Conservation (phyloP, 1,139 yeast species). For the Yamadazyma spencermartinsiae region DNA sequence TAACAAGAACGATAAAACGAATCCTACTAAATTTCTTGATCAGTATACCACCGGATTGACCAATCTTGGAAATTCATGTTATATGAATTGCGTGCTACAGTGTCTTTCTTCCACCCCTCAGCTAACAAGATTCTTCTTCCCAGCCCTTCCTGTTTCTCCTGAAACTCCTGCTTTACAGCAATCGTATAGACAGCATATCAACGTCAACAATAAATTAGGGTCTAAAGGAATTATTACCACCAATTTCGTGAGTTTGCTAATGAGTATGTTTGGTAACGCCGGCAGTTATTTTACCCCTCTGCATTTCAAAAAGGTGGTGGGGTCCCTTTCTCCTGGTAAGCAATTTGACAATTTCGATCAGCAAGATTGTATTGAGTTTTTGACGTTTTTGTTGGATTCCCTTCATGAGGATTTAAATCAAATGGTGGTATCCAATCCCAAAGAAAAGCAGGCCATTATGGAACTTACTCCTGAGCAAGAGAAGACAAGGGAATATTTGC, state of each 20-base stretch:
- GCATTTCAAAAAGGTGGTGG: conserved; percentile 63
- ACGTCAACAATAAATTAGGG: conserved; percentile 74
- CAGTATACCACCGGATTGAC: conserved; percentile 58
- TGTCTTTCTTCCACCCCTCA: conserved; percentile 60
- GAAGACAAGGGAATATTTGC: conserved; percentile 66
- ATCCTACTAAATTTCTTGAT: conserved; percentile 27
- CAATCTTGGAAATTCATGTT: conserved; percentile 90
- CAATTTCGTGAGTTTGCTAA: conserved; percentile 66
- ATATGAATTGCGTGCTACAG: conserved; percentile 88
- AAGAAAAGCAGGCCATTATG: conserved; percentile 40
- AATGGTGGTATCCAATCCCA: conserved; percentile 35
- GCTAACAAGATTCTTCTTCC: conserved; percentile 42
- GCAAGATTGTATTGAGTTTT: conserved; percentile 92
- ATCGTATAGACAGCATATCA: conserved; percentile 70
- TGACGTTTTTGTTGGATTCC: conserved; percentile 80
- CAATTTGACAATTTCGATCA: conserved; percentile 76
- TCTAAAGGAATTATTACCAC: conserved; percentile 80
- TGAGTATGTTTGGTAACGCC: conserved; percentile 54
- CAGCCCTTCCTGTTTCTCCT: conserved; percentile 20
- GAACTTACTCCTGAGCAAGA: conserved; percentile 76
- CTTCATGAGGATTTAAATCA: conserved; percentile 87
- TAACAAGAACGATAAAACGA: background rate
- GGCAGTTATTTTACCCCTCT: conserved; percentile 54
- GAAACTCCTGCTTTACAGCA: conserved; percentile 21
- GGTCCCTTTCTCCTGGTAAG: conserved; percentile 61